Evolutionary conservation across 2,329 filamentous ascomycete species (phyloP).

Genomic region (Fusarium sp.): DNA sequence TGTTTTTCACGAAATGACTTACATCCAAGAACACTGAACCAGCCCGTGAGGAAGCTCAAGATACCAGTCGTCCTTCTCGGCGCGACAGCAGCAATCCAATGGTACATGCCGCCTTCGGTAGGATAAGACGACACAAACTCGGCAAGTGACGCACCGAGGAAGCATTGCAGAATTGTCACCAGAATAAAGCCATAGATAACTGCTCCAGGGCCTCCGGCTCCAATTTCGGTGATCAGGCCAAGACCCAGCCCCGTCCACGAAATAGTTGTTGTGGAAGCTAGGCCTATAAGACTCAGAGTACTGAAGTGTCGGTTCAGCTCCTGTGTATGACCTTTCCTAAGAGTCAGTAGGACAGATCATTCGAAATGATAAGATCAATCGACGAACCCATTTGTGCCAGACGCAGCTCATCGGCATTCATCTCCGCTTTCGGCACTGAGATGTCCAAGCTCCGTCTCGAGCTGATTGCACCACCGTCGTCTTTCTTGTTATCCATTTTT

Average conservation of each 20-base stretch:
- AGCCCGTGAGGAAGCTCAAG: slow-evolving; percentile 4
- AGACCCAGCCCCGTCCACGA: background rate
- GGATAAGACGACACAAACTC: slow-evolving; percentile 21
- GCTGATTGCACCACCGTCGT: background rate
- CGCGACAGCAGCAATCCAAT: slow-evolving; percentile 14
- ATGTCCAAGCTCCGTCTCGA: background rate
- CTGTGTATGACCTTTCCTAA: background rate
- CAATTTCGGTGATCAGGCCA: slow-evolving; percentile 6
- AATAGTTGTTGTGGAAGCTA: slow-evolving; percentile 7
- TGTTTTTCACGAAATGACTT: rapidly evolving
- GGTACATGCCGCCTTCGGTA: slow-evolving; percentile 18
- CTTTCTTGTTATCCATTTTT: too few species aligned
- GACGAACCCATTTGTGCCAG: background rate
- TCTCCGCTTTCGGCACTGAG: background rate
- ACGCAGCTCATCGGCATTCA: background rate
- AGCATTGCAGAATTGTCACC: background rate
- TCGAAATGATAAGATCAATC: rapidly evolving
- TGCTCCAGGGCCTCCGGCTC: slow-evolving; percentile 10
- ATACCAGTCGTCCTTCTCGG: slow-evolving; percentile 3
- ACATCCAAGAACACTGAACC: slow-evolving; percentile 19
- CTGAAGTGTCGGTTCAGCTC: slow-evolving; percentile 12
- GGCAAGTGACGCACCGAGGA: slow-evolving; percentile 1
- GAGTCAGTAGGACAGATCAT: rapidly evolving
- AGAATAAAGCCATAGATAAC: slow-evolving; percentile 16
- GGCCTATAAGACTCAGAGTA: background rate